phyloP scores from a whole-genome alignment of 177 flowering plant genomes.

The Tripterygium wilfordii region DNA sequence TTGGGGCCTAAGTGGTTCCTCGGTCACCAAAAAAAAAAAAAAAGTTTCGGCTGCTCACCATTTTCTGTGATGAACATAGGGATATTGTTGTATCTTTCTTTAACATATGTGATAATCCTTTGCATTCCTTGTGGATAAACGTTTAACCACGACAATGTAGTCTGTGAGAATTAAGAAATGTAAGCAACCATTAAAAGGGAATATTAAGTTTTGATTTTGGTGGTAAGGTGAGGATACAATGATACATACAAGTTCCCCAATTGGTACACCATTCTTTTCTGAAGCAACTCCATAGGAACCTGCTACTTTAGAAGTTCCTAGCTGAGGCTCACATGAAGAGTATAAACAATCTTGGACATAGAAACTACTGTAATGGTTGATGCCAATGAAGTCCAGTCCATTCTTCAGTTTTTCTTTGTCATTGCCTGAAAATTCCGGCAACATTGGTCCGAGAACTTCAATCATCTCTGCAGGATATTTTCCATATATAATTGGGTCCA shows the following conservation, averaged over 20 bases:
- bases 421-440: constrained; percentile 43
- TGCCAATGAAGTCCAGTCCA: constrained; percentile 61
- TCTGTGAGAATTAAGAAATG: not conserved
- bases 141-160: constrained; percentile 17
- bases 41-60: constrained; percentile 40
- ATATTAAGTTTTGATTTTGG: too few relatives aligned
- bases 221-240: too few relatives aligned
- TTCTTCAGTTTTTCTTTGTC: constrained; percentile 28
- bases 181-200: too few relatives aligned
- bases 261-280: constrained; percentile 27
- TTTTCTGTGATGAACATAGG: constrained; percentile 63
- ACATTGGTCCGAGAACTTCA: constrained; percentile 28
- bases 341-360: constrained; percentile 50
- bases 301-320: constrained; percentile 34
- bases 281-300: constrained; percentile 24
- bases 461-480: constrained; percentile 58
- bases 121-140: constrained; percentile 59
- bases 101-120: constrained; percentile 39
- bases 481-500: constrained; percentile 65
- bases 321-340: constrained; percentile 30
- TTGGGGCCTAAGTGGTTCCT: too few relatives aligned
- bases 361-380: constrained; percentile 57
- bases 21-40: too few relatives aligned
- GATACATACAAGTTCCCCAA: constrained; percentile 57
- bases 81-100: constrained; percentile 51